Evolutionary conservation across 2,329 filamentous ascomycete genomes (phyloP), one percentile per base, ranked within the genome.

Genomic region (Fusarium agapanthi): DNA sequence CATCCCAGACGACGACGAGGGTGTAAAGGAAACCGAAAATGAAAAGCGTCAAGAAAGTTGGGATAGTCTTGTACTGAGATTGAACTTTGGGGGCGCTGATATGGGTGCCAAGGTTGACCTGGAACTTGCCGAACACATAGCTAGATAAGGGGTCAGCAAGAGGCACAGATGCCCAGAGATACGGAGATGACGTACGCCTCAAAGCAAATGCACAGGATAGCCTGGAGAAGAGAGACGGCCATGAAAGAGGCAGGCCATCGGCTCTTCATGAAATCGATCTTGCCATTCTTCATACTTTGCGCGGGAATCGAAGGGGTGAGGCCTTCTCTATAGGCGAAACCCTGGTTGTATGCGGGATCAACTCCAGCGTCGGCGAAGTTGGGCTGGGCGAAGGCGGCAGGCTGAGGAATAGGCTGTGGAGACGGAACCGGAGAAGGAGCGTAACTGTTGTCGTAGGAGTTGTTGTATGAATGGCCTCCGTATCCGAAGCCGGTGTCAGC

Each of bases 11-110:
- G 59, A 99, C 87, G 34, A 97, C 85, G 37, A 98, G 85, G 80
- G 97, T 91, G 84, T 98, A 99, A 65, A 99, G 83, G 84, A 97
- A 98, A 69, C 94, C 96, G 81, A 99, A 98, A 81, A 98, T 97
- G 86, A 98, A 97, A 51, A 99, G 90, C 30, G 95, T 94, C 65
- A 99, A 87, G 83, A 98, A 98, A 41, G 95, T 98, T 32, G 96
- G 95, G 72, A 99, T 97, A 2, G 95, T 91, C 79, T 87, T 88
- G 76, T 87, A 86, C 70, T 90, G 87, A 18, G 89, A 86, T 59
- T 84, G 81, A 47, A 85, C 82, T 22, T 80, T 72, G 55, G 77
- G 71, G 35, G 83, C 79, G 63, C 83, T 78, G 47, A 84, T 79
- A 50, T 85, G 82, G 18, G 80, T 75, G 16, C 79, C 76, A 45